Conservation (phyloP, 331 rosid species). For the Rhamnella rubrinervis region DNA sequence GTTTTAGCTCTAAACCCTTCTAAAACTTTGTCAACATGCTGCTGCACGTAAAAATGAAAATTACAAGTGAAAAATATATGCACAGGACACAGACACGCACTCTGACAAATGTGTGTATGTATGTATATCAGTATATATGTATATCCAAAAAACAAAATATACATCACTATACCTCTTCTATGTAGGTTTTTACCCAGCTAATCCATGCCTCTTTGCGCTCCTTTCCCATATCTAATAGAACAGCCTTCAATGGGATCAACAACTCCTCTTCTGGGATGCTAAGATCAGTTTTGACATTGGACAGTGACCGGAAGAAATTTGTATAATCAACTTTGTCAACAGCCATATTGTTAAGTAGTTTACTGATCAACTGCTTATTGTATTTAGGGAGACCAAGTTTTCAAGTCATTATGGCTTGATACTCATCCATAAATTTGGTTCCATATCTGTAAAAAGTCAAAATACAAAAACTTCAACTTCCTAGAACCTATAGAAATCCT, state of each 20-base stretch:
- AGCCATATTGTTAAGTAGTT: constrained; percentile 91
- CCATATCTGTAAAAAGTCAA: constrained; percentile 67
- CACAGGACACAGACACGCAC: background rate
- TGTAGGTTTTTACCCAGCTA: constrained; percentile 76
- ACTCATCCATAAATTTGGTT: constrained; percentile 89
- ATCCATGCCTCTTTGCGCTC: constrained; percentile 97
- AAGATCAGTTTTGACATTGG: constrained; percentile 80
- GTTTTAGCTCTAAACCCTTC: background rate
- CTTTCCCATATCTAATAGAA: constrained; percentile 84
- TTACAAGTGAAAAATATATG: no score
- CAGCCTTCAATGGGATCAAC: constrained; percentile 84
- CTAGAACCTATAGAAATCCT: constrained; percentile 8
- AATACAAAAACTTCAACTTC: constrained; percentile 18
- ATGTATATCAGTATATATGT: background rate
- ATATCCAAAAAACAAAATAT: background rate
- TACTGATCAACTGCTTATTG: constrained; percentile 79
- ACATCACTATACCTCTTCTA: constrained; percentile 62
- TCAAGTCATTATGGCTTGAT: constrained; percentile 91
- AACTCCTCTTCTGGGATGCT: constrained; percentile 75
- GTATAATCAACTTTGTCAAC: constrained; percentile 98
- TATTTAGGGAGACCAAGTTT: constrained; percentile 94
- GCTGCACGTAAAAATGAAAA: no score
- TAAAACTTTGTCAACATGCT: background rate
- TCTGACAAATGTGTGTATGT: background rate
- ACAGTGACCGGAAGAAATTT: constrained; percentile 76